Conservation (phyloP, 202 grass and related monocot genomes). For the Panicum virgatum region DNA sequence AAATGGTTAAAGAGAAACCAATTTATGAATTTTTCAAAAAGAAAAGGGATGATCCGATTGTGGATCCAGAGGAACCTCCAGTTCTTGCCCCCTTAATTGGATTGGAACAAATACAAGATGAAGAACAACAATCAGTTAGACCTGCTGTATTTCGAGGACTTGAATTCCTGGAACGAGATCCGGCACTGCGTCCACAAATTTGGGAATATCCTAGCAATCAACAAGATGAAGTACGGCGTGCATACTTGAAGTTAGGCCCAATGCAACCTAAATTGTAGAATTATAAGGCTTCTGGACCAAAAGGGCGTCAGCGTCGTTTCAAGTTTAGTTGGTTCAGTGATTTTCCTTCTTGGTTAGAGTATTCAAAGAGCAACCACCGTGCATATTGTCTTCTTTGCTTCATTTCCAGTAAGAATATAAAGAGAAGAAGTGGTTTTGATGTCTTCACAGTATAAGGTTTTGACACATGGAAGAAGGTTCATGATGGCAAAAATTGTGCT, state of each 20-base stretch:
- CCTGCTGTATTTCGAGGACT: not conserved
- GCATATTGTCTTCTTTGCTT: conserved; percentile 26
- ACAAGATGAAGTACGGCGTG: no score
- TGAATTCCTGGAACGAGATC: not conserved
- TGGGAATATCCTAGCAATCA: not conserved
- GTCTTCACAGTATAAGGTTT: conserved; percentile 23
- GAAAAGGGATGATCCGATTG: no score
- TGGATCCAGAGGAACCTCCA: no score
- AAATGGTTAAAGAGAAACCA: no score
- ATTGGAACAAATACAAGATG: no score
- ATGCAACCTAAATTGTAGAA: no score
- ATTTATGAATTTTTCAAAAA: no score
- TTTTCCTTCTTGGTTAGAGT: conserved; percentile 23
- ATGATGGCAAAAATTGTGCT: conserved; percentile 2
- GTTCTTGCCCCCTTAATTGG: no score
- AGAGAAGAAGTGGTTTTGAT: not conserved
- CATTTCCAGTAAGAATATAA: not conserved
- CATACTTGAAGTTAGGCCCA: no score
- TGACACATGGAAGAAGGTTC: conserved; percentile 15
- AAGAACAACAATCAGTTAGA: not conserved
- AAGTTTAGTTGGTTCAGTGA: not conserved
- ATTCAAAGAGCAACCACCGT: not conserved
- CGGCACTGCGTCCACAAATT: not conserved
- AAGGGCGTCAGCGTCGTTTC: not conserved
- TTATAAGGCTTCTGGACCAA: no score